Base-by-base conservation (phyloP, 1,284 basidiomycete species). In the Puccinia coronata region DNA sequence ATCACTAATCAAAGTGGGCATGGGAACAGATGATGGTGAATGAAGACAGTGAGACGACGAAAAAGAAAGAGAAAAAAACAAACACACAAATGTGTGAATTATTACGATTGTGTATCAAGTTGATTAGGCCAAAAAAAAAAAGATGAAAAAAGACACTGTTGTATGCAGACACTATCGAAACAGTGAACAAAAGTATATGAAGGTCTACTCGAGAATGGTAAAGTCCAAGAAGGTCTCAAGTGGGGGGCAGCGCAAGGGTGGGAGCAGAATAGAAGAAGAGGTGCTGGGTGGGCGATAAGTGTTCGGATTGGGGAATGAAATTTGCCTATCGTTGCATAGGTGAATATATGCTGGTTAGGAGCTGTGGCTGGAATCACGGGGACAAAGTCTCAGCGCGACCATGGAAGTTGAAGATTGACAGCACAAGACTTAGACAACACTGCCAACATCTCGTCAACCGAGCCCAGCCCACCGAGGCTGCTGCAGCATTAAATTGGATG, bases 21-120 rank as follows among this genome's bases (percentile, higher is more conserved):
- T 71, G 63, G 39, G 63, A 67, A 67, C 63, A 67, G 57, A 67
- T n/a, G 57, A 67, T 67, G 36, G 14, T 47, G 63, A 36, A 43
- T 65, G 31, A 41, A 67, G 20, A 36, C 57, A 25, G 34, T 31
- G 28, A 25, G 28, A 59, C 57, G 14, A 59, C 28, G 57, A 25
- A 31, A 59, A 59, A 31, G 28, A 59, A 31, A 59, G 14, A 59
- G 8, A 16, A 16, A 16, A 59, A 59, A 59, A 18, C n/a, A n/a
- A n/a, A n/a, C n/a, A n/a, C n/a, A n/a, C n/a, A n/a, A n/a, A n/a
- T n/a, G n/a, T n/a, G n/a, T n/a, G n/a, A n/a, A 59, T 6, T n/a
- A 25, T 59, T 59, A 28, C 14, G 28, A 34, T 59, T 11, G 9
- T 59, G 34, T 25, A 59, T 34, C 34, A 34, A 59, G 28, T 31